These are phyloP conservation scores for Flaveria trinervia DNA, from an alignment of 129 eudicot species.

Conservation along the genomic window DNA sequence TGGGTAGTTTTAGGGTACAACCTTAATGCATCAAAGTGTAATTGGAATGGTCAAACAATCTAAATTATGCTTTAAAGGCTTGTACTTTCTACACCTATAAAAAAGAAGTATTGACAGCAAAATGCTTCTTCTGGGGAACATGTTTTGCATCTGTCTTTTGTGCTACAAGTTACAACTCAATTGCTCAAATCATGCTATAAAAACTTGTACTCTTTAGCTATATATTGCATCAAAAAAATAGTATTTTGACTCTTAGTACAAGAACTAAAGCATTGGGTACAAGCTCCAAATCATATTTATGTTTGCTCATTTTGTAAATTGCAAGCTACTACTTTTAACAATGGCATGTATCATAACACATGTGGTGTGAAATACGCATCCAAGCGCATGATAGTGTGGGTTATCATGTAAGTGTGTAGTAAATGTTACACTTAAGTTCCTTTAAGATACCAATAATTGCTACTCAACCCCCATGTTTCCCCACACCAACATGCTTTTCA, in stretches of 20 bases:
- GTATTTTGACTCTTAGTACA: not conserved
- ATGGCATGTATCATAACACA: constrained; percentile 9
- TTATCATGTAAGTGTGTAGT: constrained; percentile 35
- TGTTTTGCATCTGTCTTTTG: not conserved
- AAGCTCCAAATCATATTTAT: not conserved
- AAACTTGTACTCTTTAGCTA: not conserved
- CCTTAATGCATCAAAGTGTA: constrained; percentile 19
- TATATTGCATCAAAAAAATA: not conserved
- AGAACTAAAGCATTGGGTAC: not conserved
- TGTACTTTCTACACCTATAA: constrained; percentile 3
- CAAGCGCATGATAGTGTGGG: constrained; percentile 34
- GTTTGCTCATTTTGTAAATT: not conserved
- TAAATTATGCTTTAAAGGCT: constrained; percentile 8
- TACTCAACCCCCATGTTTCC: constrained; percentile 37
- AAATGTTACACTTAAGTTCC: constrained; percentile 38
- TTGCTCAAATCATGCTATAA: not conserved
- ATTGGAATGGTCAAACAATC: constrained; percentile 17
- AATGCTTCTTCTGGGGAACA: constrained; percentile 3
- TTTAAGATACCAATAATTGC: constrained; percentile 28
- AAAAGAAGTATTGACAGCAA: constrained; percentile 5
- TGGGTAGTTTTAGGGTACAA: constrained; percentile 16
- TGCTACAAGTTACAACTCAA: too few species aligned
- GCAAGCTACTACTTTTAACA: not conserved
- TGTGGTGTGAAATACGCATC: constrained; percentile 44
- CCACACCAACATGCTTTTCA: constrained; percentile 49